Evolutionary conservation across 495 filamentous ascomycete genomes (phyloP), one percentile per base, ranked within the genome.

Genomic region (Alectoria sarmentosa): DNA sequence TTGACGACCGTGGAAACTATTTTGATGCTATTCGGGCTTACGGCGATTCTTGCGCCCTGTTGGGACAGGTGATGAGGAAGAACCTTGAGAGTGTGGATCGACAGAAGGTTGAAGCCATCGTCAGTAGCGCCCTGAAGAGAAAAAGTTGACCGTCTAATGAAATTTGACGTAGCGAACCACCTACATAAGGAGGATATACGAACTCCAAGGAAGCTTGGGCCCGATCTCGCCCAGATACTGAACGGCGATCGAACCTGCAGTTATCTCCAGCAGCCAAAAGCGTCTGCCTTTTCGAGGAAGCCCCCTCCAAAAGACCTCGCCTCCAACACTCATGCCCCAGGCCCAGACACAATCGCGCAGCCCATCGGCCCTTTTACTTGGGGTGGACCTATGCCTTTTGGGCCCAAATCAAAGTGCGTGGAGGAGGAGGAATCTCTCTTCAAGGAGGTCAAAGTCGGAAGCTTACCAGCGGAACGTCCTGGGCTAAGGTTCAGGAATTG

Each of bases 51-150:
- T 65, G 63, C 36, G 39, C 41, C 23, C 42, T 65, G 32, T 32
- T 65, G 30, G 56, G 63, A 28, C 63, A 60, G 37, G 63, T 65
- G 36, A 65, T 59, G 63, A 59, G 46, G 42, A 60, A 36, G 42
- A 36, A 15, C 36, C 58, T 59, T 42, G 57, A 54, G 17, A 37
- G 26, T 1, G 42, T 32, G 26, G 55, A 65, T 36, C 58, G 49
- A 17, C 11, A 26, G 19, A 65, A 60, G 10, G 30, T 65, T n/a
- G 63, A 65, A 41, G 57, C 41, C 26, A 44, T 65, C n/a, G 63
- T 65, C 26, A 49, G 57, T 65, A 14, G 0, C 2, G 0, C 19
- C 3, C n/a, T 46, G 21, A 34, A 10, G 2, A 8, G 6, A 14
- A 1, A 26, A 30, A 7, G 23, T 0, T 32, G 4, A 39, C 36